phyloP scores from a whole-genome alignment of 2,329 filamentous ascomycete genomes.

The Neonectria sp. region DNA sequence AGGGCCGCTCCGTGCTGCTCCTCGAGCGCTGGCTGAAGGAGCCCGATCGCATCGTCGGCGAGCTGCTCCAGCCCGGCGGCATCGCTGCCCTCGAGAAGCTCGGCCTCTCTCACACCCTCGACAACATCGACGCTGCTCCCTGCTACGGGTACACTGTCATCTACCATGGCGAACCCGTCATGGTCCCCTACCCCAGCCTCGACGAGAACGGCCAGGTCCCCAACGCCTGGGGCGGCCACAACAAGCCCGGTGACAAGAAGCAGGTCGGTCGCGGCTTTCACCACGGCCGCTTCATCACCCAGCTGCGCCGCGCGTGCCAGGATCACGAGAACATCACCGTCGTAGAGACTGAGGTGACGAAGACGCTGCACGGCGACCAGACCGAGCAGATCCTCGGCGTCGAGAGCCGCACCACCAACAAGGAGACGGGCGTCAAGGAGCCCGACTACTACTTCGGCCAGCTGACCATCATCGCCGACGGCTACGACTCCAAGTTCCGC shows the following conservation, averaged over 20 bases:
- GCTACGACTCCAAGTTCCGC: conserved; percentile 93
- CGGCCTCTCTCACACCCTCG: conserved; percentile 85
- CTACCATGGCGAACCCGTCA: conserved; percentile 81
- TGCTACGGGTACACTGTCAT: conserved; percentile 91
- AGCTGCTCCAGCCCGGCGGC: conserved; percentile 94
- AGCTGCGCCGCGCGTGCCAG: conserved; percentile 82
- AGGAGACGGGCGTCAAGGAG: conserved; percentile 68
- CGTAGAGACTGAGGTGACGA: conserved; percentile 89
- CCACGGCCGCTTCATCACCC: conserved; percentile 92
- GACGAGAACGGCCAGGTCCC: conserved; percentile 62
- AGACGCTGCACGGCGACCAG: conserved; percentile 79
- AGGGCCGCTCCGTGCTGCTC: conserved; percentile 91
- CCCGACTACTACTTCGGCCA: conserved; percentile 88
- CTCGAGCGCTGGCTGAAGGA: conserved; percentile 92
- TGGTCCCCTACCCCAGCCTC: conserved; percentile 84
- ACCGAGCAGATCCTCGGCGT: conserved; percentile 86
- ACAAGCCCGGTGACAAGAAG: conserved; percentile 55
- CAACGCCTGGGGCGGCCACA: conserved; percentile 53
- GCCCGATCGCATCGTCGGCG: conserved; percentile 95
- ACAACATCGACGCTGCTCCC: conserved; percentile 88
- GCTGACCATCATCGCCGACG: conserved; percentile 91
- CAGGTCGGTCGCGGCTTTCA: conserved; percentile 87
- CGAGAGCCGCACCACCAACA: conserved; percentile 76
- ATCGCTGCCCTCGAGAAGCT: conserved; percentile 85
- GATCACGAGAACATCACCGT: conserved; percentile 88